Conservation (phyloP, 148 eudicot species). For the Suaeda aralocaspica region DNA sequence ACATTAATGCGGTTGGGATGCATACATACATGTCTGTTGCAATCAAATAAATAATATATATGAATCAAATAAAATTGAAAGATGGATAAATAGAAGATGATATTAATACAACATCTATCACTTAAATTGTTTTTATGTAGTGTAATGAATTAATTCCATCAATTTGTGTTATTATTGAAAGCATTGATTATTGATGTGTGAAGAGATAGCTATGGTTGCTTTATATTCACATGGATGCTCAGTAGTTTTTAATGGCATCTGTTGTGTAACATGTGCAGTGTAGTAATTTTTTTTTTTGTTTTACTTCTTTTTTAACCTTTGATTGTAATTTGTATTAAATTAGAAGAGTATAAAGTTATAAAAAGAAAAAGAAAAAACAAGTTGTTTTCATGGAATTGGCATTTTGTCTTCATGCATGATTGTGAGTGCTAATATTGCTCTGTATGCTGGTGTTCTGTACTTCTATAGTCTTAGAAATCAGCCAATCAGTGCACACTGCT, state of each 20-base stretch:
- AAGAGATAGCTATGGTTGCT: conserved; percentile 9
- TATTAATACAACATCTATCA: background rate
- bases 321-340: conserved; percentile 14
- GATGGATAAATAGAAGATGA: too few species aligned
- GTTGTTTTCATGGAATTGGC: conserved; percentile 1
- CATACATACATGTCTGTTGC: background rate
- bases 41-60: background rate
- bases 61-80: background rate
- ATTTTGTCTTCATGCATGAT: background rate
- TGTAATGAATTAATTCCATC: too few species aligned
- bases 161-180: background rate
- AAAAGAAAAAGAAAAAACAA: too few species aligned
- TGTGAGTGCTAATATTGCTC: conserved; percentile 5
- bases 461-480: too few species aligned
- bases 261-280: conserved; percentile 27
- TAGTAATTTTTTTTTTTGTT: conserved; percentile 11
- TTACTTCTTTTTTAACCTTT: too few species aligned
- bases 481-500: too few species aligned
- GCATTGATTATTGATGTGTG: conserved; percentile 15
- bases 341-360: conserved; percentile 3
- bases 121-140: background rate
- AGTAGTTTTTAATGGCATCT: conserved; percentile 18
- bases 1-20: background rate
- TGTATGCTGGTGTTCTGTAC: too few species aligned
- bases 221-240: conserved; percentile 28